phyloP scores from a whole-genome alignment of 2,329 filamentous ascomycete species.

The Colletotrichum lupini region DNA sequence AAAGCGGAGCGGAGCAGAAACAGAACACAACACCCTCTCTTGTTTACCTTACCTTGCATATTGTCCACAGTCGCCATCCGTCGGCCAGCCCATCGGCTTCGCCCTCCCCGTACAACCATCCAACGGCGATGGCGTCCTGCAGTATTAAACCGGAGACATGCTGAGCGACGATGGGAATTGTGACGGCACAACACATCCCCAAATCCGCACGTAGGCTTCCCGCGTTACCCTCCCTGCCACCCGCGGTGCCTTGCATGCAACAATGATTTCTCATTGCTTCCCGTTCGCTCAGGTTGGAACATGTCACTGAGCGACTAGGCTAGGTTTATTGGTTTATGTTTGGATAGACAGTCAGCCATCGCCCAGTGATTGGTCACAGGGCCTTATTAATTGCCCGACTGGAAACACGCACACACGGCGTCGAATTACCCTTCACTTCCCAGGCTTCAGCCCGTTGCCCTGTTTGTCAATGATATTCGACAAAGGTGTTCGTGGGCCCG shows the following conservation, averaged over 20 bases:
- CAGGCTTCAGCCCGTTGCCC: background rate
- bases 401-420: constrained; percentile 27
- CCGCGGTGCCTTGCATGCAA: constrained; percentile 34
- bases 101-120: constrained; percentile 19
- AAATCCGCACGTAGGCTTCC: constrained; percentile 28
- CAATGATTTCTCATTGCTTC: constrained; percentile 16
- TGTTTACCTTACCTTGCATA: background rate
- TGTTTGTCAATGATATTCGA: constrained; percentile 27
- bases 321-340: constrained; percentile 22
- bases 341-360: background rate
- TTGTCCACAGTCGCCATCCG: background rate
- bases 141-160: background rate
- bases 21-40: background rate
- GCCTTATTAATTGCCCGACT: constrained; percentile 5
- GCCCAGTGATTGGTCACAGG: constrained; percentile 21
- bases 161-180: constrained; percentile 7
- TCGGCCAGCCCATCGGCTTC: constrained; percentile 12
- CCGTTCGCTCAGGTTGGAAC: constrained; percentile 33
- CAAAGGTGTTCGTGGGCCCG: constrained; percentile 13
- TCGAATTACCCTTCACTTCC: constrained; percentile 12
- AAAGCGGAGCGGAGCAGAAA: constrained; percentile 4
- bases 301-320: constrained; percentile 29
- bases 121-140: constrained; percentile 20
- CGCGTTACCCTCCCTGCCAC: constrained; percentile 17
- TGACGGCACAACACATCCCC: constrained; percentile 31